These are phyloP conservation scores for Ophiostoma sp. DNA, from an alignment of 2,329 filamentous ascomycete species.

Conservation along the genomic window DNA sequence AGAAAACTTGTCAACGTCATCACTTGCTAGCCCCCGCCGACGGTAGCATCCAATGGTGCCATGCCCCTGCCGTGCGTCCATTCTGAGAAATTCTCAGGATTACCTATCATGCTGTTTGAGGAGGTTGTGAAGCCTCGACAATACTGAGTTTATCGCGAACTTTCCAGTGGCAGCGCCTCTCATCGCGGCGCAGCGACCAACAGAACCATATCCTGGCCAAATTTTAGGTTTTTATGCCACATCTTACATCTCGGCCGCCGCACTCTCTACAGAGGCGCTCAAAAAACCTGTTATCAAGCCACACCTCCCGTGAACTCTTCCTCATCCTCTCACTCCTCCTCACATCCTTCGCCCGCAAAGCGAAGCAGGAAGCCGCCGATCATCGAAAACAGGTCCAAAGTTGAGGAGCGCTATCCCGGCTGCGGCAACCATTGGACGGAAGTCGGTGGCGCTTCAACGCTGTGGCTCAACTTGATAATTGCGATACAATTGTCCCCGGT, in stretches of 20 bases:
- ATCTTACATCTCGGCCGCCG: neutral
- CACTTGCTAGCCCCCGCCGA: neutral
- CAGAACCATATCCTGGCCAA: neutral
- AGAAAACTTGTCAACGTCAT: constrained; percentile 14
- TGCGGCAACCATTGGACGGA: neutral
- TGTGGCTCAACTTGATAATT: neutral
- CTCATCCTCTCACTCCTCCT: neutral
- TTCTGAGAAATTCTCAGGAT: neutral
- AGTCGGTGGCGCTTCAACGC: neutral
- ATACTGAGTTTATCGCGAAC: constrained; percentile 1
- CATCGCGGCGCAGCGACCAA: neutral
- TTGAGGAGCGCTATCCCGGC: neutral
- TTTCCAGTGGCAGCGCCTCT: neutral
- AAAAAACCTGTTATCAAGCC: constrained; percentile 15
- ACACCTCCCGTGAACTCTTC: neutral
- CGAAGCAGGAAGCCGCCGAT: neutral
- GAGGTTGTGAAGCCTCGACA: neutral
- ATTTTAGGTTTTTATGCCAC: neutral
- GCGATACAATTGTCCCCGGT: too few relatives aligned
- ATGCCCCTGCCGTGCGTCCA: neutral
- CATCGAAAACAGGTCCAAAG: neutral
- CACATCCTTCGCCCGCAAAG: neutral
- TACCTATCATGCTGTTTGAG: too few relatives aligned
- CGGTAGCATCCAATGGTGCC: neutral
- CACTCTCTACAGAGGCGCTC: neutral